Evolutionary conservation across 192 early-diverging fungal species (phyloP).

Genomic region (Entomortierella lignicola): DNA sequence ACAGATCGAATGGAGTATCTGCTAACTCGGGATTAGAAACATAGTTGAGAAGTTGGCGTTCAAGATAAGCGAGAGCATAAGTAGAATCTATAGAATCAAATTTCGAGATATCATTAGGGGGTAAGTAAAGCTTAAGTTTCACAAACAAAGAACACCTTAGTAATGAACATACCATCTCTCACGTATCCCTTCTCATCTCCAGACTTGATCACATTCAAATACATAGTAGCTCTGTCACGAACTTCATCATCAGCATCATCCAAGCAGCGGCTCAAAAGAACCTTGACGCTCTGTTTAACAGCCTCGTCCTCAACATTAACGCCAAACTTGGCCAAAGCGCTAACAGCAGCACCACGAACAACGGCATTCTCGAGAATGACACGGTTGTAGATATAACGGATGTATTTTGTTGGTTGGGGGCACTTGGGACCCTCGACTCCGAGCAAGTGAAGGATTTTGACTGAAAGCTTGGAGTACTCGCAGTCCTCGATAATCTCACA

Average conservation of each 20-base stretch:
- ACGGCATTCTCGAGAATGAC: conserved; percentile 98
- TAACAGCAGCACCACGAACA: conserved; percentile 96
- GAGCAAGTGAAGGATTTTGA: conserved; percentile 94
- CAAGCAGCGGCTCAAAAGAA: conserved; percentile 91
- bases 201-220: conserved; percentile 78
- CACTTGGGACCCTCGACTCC: conserved; percentile 95
- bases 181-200: conserved; percentile 76
- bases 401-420: conserved; percentile 92
- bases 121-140: background rate
- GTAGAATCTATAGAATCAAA: conserved; percentile 68
- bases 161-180: conserved; percentile 79
- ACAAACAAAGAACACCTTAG: background rate
- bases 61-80: conserved; percentile 86
- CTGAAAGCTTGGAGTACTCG: conserved; percentile 98
- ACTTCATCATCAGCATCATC: conserved; percentile 99
- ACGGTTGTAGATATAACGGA: conserved; percentile 99
- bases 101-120: background rate
- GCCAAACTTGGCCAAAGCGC: conserved; percentile 94
- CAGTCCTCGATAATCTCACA: conserved; percentile 99
- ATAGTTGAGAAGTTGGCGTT: conserved; percentile 90
- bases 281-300: conserved; percentile 80
- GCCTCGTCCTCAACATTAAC: conserved; percentile 77
- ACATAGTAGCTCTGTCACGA: conserved; percentile 93
- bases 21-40: conserved; percentile 73
- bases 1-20: conserved; percentile 81